Conservation (phyloP, 164 flowering plant species). For the Aristolochia californica region DNA sequence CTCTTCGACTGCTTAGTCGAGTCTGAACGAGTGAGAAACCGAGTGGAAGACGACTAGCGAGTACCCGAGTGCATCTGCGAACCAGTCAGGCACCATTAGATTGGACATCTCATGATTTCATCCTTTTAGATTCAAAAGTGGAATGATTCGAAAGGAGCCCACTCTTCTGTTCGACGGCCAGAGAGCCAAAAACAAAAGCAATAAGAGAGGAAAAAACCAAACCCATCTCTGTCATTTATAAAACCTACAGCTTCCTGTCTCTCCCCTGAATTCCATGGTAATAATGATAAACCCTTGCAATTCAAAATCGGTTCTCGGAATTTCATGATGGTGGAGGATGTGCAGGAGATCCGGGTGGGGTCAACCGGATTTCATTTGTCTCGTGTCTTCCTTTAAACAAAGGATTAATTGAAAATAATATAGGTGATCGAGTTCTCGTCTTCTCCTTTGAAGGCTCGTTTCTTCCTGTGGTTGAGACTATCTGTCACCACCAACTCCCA, state of each 20-base stretch:
- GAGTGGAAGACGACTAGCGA: too few species aligned
- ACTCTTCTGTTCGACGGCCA: background rate
- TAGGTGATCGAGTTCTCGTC: too few species aligned
- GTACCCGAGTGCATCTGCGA: background rate
- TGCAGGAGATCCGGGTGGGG: constrained; percentile 21
- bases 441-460: too few species aligned
- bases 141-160: background rate
- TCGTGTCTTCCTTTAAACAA: too few species aligned
- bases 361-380: constrained; percentile 2
- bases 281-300: constrained; percentile 18
- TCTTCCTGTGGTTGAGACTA: too few species aligned
- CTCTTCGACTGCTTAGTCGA: too few species aligned
- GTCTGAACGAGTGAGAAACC: too few species aligned
- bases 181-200: constrained; percentile 12
- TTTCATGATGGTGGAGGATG: constrained; percentile 27
- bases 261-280: constrained; percentile 34
- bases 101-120: constrained; percentile 14
- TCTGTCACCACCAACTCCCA: background rate
- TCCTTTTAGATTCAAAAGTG: background rate
- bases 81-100: background rate
- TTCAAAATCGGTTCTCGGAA: constrained; percentile 16
- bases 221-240: background rate
- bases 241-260: constrained; percentile 3
- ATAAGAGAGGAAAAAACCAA: constrained; percentile 7
- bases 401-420: too few species aligned